Conservation (phyloP, 495 filamentous ascomycete genomes). For the Podospora tetraspora region DNA sequence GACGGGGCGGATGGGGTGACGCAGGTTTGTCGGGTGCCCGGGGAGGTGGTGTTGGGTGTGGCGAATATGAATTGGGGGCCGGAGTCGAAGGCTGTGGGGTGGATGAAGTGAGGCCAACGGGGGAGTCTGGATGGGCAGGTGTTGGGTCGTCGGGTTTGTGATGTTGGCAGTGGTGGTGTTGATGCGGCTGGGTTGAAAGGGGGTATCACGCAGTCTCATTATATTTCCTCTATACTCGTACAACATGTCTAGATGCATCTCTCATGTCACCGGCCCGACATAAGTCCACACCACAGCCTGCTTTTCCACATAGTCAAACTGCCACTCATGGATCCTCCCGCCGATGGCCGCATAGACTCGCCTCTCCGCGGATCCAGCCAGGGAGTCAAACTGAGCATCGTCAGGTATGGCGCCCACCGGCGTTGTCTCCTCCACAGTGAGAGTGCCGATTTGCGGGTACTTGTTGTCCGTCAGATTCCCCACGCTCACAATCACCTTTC, state of each 20-base stretch:
- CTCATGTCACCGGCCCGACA: neutral
- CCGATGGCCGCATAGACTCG: neutral
- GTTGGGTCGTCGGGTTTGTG: neutral
- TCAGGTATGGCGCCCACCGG: neutral
- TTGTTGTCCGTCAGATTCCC: neutral
- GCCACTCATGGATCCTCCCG: neutral
- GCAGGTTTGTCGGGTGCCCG: slow-evolving; percentile 8
- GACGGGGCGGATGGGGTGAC: slow-evolving; percentile 5
- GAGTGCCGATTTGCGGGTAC: neutral
- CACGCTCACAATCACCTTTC: neutral
- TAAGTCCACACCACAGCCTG: neutral
- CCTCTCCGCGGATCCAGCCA: neutral
- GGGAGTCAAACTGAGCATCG: neutral
- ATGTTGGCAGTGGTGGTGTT: neutral
- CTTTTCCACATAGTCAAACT: neutral
- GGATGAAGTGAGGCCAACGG: neutral
- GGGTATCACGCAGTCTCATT: neutral
- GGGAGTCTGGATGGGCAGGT: neutral
- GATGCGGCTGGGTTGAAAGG: neutral
- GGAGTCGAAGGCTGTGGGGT: neutral
- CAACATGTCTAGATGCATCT: neutral
- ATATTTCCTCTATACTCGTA: neutral
- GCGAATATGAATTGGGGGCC: slow-evolving; percentile 8
- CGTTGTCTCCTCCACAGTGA: neutral
- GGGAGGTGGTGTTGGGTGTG: slow-evolving; percentile 6